These are phyloP conservation scores for Trichothecium sympodiale DNA, from an alignment of 2,329 filamentous ascomycete genomes.

Conservation along the genomic window DNA sequence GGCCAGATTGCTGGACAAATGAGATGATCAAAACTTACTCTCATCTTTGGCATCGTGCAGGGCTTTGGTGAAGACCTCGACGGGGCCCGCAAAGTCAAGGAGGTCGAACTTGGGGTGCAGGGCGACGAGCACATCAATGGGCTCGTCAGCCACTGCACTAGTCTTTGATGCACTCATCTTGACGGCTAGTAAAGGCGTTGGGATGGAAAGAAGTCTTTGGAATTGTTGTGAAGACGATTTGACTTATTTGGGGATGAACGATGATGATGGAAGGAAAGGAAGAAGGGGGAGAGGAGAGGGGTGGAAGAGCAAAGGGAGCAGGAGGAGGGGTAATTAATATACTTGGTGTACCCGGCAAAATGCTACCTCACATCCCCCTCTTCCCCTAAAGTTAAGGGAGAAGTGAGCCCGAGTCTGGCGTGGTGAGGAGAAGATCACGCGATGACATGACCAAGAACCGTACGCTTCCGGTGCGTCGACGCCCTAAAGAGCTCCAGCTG, in stretches of 20 bases:
- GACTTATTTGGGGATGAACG: slow-evolving; percentile 9
- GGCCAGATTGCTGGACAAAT: background rate
- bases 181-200: slow-evolving; percentile 18
- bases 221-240: slow-evolving; percentile 5
- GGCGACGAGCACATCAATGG: slow-evolving; percentile 48
- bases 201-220: slow-evolving; percentile 8
- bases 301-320: slow-evolving; percentile 1
- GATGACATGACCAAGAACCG: slow-evolving; percentile 6
- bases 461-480: too few relatives aligned
- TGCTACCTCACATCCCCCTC: background rate
- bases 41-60: slow-evolving; percentile 42
- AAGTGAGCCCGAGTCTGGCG: background rate
- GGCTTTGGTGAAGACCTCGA: slow-evolving; percentile 39
- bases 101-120: slow-evolving; percentile 50
- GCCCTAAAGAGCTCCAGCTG: too few relatives aligned
- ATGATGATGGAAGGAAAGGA: slow-evolving; percentile 11
- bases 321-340: slow-evolving; percentile 1
- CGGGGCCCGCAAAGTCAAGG: slow-evolving; percentile 44
- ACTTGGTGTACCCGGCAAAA: background rate
- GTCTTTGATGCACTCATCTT: slow-evolving; percentile 48
- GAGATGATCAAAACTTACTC: slow-evolving; percentile 26
- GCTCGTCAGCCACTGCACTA: slow-evolving; percentile 48
- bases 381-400: background rate
- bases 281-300: slow-evolving; percentile 9
- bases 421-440: slow-evolving; percentile 9